These are phyloP conservation scores for Rhipidocladum racemiflorum DNA, from an alignment of 176 grass and related monocot species.

Conservation along the genomic window DNA sequence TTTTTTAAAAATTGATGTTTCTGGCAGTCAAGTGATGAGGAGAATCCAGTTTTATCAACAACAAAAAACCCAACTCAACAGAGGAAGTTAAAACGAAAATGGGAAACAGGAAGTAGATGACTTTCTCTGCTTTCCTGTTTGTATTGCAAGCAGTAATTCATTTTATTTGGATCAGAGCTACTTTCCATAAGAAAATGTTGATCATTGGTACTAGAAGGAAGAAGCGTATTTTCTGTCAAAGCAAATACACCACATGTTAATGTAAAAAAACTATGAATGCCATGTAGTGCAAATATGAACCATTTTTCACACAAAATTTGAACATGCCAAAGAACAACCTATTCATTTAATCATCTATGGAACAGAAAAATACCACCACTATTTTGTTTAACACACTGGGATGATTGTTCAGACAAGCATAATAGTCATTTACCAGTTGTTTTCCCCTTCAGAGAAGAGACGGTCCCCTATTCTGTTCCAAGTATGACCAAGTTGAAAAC, in stretches of 20 bases:
- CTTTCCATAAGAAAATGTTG: not conserved
- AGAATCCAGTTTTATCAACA: not conserved
- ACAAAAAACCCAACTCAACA: not conserved
- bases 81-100: not conserved
- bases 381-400: not conserved
- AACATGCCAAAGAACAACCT: not conserved
- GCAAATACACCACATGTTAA: not conserved
- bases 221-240: not conserved
- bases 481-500: not conserved
- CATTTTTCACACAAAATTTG: not conserved
- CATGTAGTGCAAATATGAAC: not conserved
- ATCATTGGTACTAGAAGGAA: not conserved
- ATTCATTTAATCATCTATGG: not conserved
- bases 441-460: not conserved
- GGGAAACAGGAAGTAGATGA: not conserved
- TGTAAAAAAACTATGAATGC: not conserved
- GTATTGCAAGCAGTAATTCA: not conserved
- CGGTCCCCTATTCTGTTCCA: not conserved
- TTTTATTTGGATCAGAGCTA: not conserved
- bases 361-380: not conserved
- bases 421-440: not conserved
- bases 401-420: conserved; percentile 4
- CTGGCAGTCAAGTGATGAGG: not conserved
- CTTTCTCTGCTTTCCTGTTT: not conserved
- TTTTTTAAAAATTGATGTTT: too few relatives aligned